Conservation (phyloP, 345 rosid species). For the Brassica rapa region DNA sequence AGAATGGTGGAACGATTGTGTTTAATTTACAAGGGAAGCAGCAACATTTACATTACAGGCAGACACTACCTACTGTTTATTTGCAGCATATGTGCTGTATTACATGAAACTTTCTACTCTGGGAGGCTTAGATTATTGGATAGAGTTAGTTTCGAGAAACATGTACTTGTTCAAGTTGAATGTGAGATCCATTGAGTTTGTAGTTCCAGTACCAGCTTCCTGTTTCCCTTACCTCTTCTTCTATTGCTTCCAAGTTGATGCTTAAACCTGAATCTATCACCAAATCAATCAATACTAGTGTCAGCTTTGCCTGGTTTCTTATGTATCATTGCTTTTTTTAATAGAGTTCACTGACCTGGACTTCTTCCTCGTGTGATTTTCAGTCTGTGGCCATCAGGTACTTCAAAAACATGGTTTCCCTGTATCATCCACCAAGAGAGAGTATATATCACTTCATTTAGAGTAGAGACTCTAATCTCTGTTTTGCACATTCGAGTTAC, state of each 20-base stretch:
- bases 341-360: constrained; percentile 50
- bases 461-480: constrained; percentile 1
- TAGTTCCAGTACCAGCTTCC: constrained; percentile 96
- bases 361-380: constrained; percentile 61
- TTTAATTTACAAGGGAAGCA: constrained; percentile 19
- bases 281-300: neutral
- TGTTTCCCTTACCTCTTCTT: constrained; percentile 50
- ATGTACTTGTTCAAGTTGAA: constrained; percentile 61
- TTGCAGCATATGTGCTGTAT: constrained; percentile 10
- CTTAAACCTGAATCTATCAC: constrained; percentile 49
- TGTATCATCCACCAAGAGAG: constrained; percentile 31
- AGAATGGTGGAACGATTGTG: constrained; percentile 7
- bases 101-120: constrained; percentile 11
- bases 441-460: neutral
- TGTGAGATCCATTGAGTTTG: constrained; percentile 56
- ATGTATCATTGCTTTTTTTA: neutral
- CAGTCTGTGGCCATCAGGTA: constrained; percentile 76
- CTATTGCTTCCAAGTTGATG: constrained; percentile 55
- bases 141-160: constrained; percentile 34
- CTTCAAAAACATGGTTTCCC: constrained; percentile 89
- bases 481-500: neutral
- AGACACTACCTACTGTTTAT: constrained; percentile 12
- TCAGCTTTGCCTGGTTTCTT: neutral
- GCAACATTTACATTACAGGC: constrained; percentile 17
- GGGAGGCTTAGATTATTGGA: constrained; percentile 17